Base-by-base conservation (phyloP, 352 stramenopile genomes). In the Phytophthora melonis region DNA sequence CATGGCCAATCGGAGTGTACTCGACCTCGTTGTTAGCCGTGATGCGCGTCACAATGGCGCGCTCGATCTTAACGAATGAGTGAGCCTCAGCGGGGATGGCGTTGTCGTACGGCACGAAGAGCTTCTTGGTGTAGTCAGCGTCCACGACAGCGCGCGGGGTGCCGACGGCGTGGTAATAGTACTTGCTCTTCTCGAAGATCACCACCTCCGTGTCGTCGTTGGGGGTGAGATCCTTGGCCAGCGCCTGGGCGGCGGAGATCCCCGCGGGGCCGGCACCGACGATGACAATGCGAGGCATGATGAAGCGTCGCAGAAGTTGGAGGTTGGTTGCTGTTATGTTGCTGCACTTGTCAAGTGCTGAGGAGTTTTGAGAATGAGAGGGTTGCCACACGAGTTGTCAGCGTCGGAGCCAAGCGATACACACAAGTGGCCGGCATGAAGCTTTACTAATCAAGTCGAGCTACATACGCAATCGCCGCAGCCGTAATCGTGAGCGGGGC, bases 71-170 rank as follows among this genome's bases (percentile, higher is more conserved):
- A 47, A 76, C 78, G 66, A 84, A 89, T 2, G 49, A 34, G 16
- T 53, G 58, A 32, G 78, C 62, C 16, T 65, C 52, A 19, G 72
- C 66, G 16, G 80, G 74, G 36, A 90, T 69, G 18, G 70, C 81
- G 21, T 78, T 83, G 66, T 83, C 80, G 59, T 87, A 87, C 50
- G 81, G 82, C 14, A 91, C 67, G 68, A 90, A 90, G 39, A 91
- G 75, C 65, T 89, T 90, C 11, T 64, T 60, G 53, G 67, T 74
- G 74, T 84, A 91, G 18, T 16, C 41, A 19, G 65, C 66, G n/a
- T 90, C 79, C 50, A 87, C 77, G 56, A 80, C 75, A 3, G 82
- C 84, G 61, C 84, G 80, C 16, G 83, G 80, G 0, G 73, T 65
- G 45, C 68, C 82, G n/a, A 90, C 68, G 7, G 68, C 63, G 52